These are phyloP conservation scores for Lagenidium sp. DNA, from an alignment of 352 stramenopile species.

Conservation along the genomic window DNA sequence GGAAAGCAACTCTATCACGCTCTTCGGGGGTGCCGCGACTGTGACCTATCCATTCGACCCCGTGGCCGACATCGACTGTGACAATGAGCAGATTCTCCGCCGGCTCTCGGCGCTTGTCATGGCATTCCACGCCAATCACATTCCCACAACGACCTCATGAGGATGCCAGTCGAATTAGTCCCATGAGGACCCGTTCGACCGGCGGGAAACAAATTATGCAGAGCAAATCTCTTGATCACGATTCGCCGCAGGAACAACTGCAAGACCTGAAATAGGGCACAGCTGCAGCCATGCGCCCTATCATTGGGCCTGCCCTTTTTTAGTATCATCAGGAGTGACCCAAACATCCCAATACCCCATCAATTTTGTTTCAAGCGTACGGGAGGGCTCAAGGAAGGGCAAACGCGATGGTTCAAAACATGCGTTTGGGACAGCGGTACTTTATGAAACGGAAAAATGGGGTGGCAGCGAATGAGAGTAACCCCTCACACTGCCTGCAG, in stretches of 20 bases:
- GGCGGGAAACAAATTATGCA: neutral
- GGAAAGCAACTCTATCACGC: no score
- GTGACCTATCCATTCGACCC: slow-evolving; percentile 25
- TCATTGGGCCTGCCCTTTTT: neutral
- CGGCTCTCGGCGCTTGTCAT: slow-evolving; percentile 28
- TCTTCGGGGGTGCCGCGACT: slow-evolving; percentile 42
- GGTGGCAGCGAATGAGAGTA: no score
- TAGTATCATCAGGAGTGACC: no score
- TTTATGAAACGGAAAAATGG: no score
- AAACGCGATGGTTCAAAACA: no score
- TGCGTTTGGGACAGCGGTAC: no score
- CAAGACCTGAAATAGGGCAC: neutral
- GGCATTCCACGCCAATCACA: neutral
- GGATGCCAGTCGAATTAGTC: no score
- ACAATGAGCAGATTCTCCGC: slow-evolving; percentile 40
- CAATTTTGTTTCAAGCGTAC: no score
- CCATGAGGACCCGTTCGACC: neutral
- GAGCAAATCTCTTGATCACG: neutral
- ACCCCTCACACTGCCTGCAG: no score
- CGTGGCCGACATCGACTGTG: slow-evolving; percentile 15
- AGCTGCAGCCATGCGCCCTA: neutral
- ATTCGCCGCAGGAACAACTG: neutral
- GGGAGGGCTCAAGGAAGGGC: no score
- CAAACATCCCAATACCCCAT: no score
- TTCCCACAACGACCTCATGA: no score